Percentiles rank a stretch among this genome's conserved stretches.
phyloP scores from a whole-genome alignment of 2,329 filamentous ascomycete genomes.

The Dactylella cylindrospora region DNA sequence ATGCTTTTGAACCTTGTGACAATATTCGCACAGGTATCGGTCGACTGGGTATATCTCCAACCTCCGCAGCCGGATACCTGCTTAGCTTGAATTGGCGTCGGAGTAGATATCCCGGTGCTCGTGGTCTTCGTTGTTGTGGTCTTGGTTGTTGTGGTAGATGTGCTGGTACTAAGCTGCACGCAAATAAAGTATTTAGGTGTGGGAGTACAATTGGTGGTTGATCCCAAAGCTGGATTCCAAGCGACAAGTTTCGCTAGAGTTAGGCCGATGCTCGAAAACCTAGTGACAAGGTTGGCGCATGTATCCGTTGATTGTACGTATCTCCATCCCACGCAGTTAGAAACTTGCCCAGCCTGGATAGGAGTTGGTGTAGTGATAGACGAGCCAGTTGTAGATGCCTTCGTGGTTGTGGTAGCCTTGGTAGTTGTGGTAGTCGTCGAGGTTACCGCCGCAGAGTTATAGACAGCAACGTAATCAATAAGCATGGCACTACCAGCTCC shows the following conservation, averaged over 20 bases:
- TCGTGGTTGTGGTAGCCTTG: slow-evolving; percentile 5
- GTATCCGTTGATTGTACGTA: slow-evolving; percentile 11
- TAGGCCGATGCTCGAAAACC: slow-evolving; percentile 5
- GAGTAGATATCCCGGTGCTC: not conserved
- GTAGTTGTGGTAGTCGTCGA: not conserved
- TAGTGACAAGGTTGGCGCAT: slow-evolving; percentile 11
- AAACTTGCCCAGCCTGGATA: slow-evolving; percentile 1
- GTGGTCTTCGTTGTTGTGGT: not conserved
- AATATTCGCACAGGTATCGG: no score
- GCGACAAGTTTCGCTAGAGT: slow-evolving; percentile 16
- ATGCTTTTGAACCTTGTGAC: no score
- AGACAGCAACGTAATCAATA: slow-evolving; percentile 54
- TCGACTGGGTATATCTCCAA: no score
- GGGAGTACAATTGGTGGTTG: not conserved
- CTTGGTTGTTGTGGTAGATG: no score
- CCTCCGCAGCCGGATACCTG: not conserved
- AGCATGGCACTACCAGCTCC: slow-evolving; percentile 52
- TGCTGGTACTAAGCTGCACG: no score
- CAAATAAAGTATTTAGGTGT: no score
- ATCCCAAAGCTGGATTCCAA: slow-evolving; percentile 23
- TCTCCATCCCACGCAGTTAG: slow-evolving; percentile 13
- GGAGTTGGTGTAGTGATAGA: slow-evolving; percentile 1
- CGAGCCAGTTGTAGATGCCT: not conserved
- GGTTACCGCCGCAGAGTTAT: slow-evolving; percentile 44
- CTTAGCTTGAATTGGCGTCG: no score